phyloP scores from a whole-genome alignment of 805 yeast genomes.

The Millerozyma miso region DNA sequence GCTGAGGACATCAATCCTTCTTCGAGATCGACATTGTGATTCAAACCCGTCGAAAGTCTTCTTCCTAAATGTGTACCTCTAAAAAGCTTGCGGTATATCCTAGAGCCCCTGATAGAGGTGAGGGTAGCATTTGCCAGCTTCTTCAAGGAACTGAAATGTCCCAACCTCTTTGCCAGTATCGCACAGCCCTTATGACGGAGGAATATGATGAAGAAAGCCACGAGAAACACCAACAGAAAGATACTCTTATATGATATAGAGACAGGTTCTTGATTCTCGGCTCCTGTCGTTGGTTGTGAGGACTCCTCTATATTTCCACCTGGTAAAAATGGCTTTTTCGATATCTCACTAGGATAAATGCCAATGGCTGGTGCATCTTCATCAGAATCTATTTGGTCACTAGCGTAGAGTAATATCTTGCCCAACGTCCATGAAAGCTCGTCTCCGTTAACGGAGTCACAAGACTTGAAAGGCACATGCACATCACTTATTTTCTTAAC shows the following conservation, averaged over 20 bases:
- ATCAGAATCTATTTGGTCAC: slow-evolving; percentile 50
- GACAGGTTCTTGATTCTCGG: not conserved
- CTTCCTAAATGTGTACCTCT: not conserved
- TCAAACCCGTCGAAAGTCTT: slow-evolving; percentile 3
- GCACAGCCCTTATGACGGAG: not conserved
- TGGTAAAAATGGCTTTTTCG: slow-evolving; percentile 28
- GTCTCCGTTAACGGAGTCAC: slow-evolving; percentile 71
- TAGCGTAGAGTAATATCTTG: slow-evolving; percentile 75
- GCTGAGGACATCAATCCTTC: slow-evolving; percentile 29
- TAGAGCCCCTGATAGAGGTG: not conserved
- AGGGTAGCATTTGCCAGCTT: not conserved
- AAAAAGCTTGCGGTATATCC: not conserved
- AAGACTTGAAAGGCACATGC: slow-evolving; percentile 73
- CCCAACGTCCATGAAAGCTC: slow-evolving; percentile 97
- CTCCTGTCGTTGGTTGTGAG: not conserved
- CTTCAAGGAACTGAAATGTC: not conserved
- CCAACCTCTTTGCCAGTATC: not conserved
- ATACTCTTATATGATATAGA: not conserved
- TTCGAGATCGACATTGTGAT: slow-evolving; percentile 24
- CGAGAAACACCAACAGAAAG: not conserved
- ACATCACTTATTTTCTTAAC: slow-evolving; percentile 26
- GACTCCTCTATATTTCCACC: slow-evolving; percentile 10
- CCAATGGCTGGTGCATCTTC: slow-evolving; percentile 27
- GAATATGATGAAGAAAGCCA: not conserved
- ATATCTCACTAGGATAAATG: slow-evolving; percentile 37